Percentiles rank a stretch among this genome's conserved stretches.
These are phyloP conservation scores for Erodium maritimum DNA, from an alignment of 345 rosid genomes.

Conservation along the genomic window DNA sequence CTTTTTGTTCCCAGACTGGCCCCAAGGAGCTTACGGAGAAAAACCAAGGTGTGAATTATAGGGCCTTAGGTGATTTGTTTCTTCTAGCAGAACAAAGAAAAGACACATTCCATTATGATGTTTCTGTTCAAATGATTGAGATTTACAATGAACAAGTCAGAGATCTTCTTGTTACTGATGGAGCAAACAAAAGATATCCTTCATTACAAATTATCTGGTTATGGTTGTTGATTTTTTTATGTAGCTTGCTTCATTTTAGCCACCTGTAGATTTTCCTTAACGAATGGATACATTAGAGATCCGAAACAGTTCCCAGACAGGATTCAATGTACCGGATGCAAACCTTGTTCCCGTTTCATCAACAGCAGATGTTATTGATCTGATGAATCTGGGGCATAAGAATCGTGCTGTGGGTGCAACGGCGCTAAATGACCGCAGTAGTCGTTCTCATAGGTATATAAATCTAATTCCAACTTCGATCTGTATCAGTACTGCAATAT, in stretches of 20 bases:
- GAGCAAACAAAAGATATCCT: constrained; percentile 97
- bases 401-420: constrained; percentile 93
- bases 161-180: constrained; percentile 78
- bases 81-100: constrained; percentile 76
- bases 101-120: constrained; percentile 58
- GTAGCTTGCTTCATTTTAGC: too few species aligned
- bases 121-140: constrained; percentile 95
- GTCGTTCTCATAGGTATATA: constrained; percentile 94
- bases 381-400: constrained; percentile 84
- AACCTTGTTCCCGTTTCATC: constrained; percentile 69
- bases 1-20: constrained; percentile 40
- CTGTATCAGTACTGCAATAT: too few species aligned
- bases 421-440: constrained; percentile 92
- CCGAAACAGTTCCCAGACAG: constrained; percentile 81
- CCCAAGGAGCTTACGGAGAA: constrained; percentile 74
- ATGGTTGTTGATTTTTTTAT: too few species aligned
- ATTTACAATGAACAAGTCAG: constrained; percentile 74
- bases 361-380: constrained; percentile 72
- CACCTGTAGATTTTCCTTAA: constrained; percentile 33
- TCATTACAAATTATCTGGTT: constrained; percentile 5
- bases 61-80: constrained; percentile 87
- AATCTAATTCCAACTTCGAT: not conserved
- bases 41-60: constrained; percentile 81
- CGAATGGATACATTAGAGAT: constrained; percentile 65
- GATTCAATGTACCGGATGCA: constrained; percentile 94